phyloP scores from a whole-genome alignment of 2,329 filamentous ascomycete genomes.

The Lasiodiplodia sp. region DNA sequence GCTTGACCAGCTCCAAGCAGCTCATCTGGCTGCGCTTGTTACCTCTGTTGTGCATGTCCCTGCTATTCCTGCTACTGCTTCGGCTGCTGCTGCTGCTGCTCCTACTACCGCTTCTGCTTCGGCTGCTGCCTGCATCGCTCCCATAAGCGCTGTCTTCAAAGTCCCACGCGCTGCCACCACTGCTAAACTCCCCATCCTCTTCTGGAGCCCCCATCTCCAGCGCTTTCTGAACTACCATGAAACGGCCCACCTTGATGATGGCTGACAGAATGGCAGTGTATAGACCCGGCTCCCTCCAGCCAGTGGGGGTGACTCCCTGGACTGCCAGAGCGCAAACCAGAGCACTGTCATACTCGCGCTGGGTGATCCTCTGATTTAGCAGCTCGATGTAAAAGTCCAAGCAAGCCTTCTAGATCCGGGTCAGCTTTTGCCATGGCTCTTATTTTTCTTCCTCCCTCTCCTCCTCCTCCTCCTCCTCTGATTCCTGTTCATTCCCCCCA shows the following conservation, averaged over 20 bases:
- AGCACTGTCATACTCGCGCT: constrained; percentile 35
- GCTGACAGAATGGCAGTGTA: constrained; percentile 35
- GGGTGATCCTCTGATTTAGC: constrained; percentile 33
- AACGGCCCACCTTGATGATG: constrained; percentile 35
- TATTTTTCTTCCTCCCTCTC: neutral
- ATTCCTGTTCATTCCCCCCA: neutral
- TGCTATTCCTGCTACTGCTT: too few relatives aligned
- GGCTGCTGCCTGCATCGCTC: constrained; percentile 14
- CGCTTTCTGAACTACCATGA: constrained; percentile 36
- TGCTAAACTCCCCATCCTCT: neutral
- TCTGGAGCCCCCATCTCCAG: constrained; percentile 30
- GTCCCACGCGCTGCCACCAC: neutral
- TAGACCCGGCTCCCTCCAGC: constrained; percentile 32
- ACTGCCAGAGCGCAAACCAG: constrained; percentile 36
- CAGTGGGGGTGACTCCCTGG: constrained; percentile 33
- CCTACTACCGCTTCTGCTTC: too few relatives aligned
- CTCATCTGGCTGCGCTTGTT: constrained; percentile 18
- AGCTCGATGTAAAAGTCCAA: constrained; percentile 18
- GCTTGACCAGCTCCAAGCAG: constrained; percentile 34
- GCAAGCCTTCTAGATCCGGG: neutral
- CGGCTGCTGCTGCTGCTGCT: too few relatives aligned
- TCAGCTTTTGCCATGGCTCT: neutral
- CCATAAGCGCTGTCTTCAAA: constrained; percentile 30
- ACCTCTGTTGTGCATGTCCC: neutral
- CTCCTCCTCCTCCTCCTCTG: too few relatives aligned